Evolutionary conservation across 805 yeast genomes (phyloP).

Genomic region (Candida ortonii): DNA sequence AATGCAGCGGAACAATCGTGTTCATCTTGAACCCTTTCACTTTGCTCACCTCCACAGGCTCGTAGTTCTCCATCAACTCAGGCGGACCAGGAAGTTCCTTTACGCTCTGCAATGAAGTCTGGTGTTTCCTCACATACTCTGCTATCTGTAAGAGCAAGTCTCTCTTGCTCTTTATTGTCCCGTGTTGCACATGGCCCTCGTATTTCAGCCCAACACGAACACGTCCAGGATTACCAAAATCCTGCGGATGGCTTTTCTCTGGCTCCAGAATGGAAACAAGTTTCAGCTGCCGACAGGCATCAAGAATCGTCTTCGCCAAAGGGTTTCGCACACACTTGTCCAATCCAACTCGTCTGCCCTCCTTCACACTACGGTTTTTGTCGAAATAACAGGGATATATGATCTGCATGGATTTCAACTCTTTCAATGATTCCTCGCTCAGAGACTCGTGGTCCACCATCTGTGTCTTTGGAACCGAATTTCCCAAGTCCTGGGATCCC

Average conservation of each 20-base stretch:
- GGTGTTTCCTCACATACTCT: constrained; percentile 58
- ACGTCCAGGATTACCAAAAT: constrained; percentile 97
- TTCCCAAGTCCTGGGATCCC: constrained; percentile 7
- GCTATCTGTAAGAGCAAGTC: constrained; percentile 60
- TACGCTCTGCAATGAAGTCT: constrained; percentile 64
- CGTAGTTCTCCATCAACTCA: constrained; percentile 50
- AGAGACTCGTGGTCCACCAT: constrained; percentile 29
- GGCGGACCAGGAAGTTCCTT: constrained; percentile 64
- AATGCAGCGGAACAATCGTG: constrained; percentile 82
- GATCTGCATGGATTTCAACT: constrained; percentile 66
- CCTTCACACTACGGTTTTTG: constrained; percentile 61
- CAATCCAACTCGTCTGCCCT: constrained; percentile 78
- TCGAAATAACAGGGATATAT: constrained; percentile 94
- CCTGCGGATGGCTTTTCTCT: constrained; percentile 91
- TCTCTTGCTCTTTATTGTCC: constrained; percentile 53
- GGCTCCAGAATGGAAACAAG: constrained; percentile 56
- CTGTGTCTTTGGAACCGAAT: constrained; percentile 14
- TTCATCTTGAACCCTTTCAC: constrained; percentile 89
- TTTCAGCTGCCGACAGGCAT: constrained; percentile 48
- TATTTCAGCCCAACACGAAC: constrained; percentile 68
- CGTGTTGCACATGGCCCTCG: constrained; percentile 41
- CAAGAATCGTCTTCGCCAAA: constrained; percentile 75
- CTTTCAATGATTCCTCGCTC: constrained; percentile 56
- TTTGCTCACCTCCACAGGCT: constrained; percentile 60
- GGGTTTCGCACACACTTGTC: constrained; percentile 83